Evolutionary conservation across 148 eudicot species (phyloP), one percentile per base, ranked within the genome.

Genomic region (Cornus suecica): DNA sequence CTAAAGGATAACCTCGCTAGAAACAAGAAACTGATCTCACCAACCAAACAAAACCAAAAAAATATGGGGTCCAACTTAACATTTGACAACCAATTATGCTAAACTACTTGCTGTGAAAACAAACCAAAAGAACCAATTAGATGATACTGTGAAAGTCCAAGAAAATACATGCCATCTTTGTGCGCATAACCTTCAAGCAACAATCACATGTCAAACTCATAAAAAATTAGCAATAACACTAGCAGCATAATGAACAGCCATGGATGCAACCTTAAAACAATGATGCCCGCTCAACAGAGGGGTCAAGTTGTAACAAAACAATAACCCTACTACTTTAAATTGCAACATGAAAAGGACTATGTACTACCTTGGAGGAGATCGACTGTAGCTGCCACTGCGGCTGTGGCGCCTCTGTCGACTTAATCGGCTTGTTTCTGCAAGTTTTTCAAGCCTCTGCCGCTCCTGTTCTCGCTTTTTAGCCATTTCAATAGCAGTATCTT

Each of bases 401-500:
- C 99, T 95, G 77, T 93, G 90, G 24, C 78, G 90, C 72, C 93
- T 84, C 79, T 87, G 65, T 56, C 93, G 84, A 73, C 92, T 86
- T 66, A 87, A 69, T 67, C 97, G 87, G 81, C 88, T 95, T 25
- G 94, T 88, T 83, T 95, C 99, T n/a, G 97, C 97, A 27, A 92
- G 85, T 70, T 95, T 95, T 81, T 95, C 97, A 74, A 88, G 86
- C 87, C 94, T 88, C 78, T 88, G 94, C 62, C 91, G 88, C 83
- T 95, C 99, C 81, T 86, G 97, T 83, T 95, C 97, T 76, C 87
- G 80, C 89, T 95, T 95, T 89, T 95, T 95, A 52, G 99, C 99
- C 84, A 76, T 89, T 82, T 93, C 99, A 80, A 79, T 71, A 61
- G 94, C 99, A 80, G 99, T 85, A 81, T 95, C 54, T 48, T 48